Base-by-base conservation (phyloP, 2,329 filamentous ascomycete species). In the Pseudogymnoascus sp. region DNA sequence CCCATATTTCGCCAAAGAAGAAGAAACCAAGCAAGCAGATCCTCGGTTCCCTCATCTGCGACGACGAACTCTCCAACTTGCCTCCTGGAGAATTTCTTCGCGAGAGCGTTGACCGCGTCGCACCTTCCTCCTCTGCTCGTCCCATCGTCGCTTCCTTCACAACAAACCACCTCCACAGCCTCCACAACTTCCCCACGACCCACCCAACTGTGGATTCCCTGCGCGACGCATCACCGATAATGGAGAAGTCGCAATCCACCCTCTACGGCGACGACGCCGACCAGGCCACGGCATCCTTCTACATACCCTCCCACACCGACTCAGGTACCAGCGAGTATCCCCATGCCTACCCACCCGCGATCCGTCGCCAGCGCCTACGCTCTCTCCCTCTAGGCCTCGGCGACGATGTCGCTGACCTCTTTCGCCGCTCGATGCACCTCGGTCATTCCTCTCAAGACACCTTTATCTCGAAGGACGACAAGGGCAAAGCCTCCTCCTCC, bases 401-500 rank as follows among this genome's bases (percentile, higher is more conserved):
- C 63, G 64, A 65, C 69, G 31, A 72, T 69, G 55, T 69, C 66
- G 40, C 40, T 18, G 40, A 45, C 21, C 40, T 45, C 40, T 45
- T 45, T 13, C 40, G 40, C 40, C 40, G 40, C 40, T 45, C 40
- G 10, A 13, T 45, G 40, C 40, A 45, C 40, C 40, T 45, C 21
- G 40, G 40, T 31, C 35, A 18, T 5, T 72, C 68, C 59, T 71
- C 70, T 10, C 66, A 70, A 59, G 70, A 71, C 48, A 70, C 67
- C 33, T 67, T 67, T 37, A 68, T 71, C 58, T 69, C 69, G 62
- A 40, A 65, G 6, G 65, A 66, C 27, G 67, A 72, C 36, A 69
- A 66, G 59, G 66, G 59, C 64, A 63, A 60, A 60, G 61, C 61
- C 66, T 80, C 60, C 81, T 79, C 71, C 72, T 79, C 68, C 83